Evolutionary conservation across 1,284 basidiomycete genomes (phyloP), one percentile per base, ranked within the genome.

Genomic region (Tylopilus orsonianus): DNA sequence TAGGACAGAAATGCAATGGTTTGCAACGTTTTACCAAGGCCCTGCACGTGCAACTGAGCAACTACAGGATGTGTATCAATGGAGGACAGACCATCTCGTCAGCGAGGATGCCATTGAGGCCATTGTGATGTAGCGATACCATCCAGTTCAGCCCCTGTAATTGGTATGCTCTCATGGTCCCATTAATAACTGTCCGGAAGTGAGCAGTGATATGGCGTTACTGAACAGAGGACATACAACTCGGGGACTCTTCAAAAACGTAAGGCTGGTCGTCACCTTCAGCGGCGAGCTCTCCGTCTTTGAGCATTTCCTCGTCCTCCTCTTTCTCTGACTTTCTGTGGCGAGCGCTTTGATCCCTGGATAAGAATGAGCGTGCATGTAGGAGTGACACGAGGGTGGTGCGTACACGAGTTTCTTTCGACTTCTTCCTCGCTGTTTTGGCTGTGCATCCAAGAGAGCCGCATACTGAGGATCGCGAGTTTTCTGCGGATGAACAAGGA

Each of bases 1-100:
- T 97, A 99, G 1, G 93, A 85, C 23, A 99, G 83, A 80, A 99
- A 99, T 0, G 96, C 90, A 60, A 99, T 97, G 0, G 95, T 99
- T 74, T 99, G 96, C 0, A 98, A 76, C 0, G 96, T 99, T 79
- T 99, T 99, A 30, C 97, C 96, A 27, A 99, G 84, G 71, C 96
- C 96, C 93, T 95, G 10, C 48, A 39, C 50, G 34, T 50, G 26
- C 51, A 23, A 51, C 45, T 46, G 16, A 46, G 37, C 3, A 13
- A 27, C 14, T 18, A 24, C 10, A 4, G 32, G 6, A 9, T 8
- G 14, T 5, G 16, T 16, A 10, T 22, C 16, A 16, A 16, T 33
- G 42, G 20, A 29, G 20, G 16, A 60, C 77, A 41, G 43, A 90
- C 91, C 93, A 96, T 97, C 68, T 96, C 93, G 58, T 96, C 93